Evolutionary conservation across 2,329 filamentous ascomycete genomes (phyloP), one percentile per base, ranked within the genome.

Genomic region (Fonsecaea erecta): DNA sequence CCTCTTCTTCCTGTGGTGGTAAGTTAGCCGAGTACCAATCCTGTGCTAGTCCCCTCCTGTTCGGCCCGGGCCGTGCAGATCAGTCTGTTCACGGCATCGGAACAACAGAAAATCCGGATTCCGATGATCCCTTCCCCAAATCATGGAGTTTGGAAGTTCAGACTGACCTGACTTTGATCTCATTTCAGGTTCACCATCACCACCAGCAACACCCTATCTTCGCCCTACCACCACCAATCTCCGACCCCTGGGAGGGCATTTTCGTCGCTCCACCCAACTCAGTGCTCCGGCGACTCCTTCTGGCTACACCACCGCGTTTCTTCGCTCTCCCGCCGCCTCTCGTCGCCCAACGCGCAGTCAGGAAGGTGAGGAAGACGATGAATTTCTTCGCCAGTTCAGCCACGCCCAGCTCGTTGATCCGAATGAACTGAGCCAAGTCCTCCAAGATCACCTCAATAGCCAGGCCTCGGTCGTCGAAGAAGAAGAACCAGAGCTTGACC

Each of bases 51-150:
- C 3, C 37, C 14, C 16, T 30, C 8, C 1, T 5, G 0, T 1
- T 48, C 55, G 55, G 55, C 24, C 55, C 55, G 55, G 34, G n/a
- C 55, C 55, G 26, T 32, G 43, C 43, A 48, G 43, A 53, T 30
- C 51, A n/a, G 6, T 18, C 37, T n/a, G 2, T 35, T 18, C 30
- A 24, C 9, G 21, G n/a, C 3, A 34, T 21, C 55, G 55, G 55
- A 37, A 43, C 16, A 21, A 58, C 16, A 58, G 55, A 58, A 46
- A 48, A 32, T 58, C 55, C 55, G 55, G 12, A 2, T 30, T 12
- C 35, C 26, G 55, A 43, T 58, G 55, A 21, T 2, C 51, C 14
- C 43, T 16, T 18, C 35, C 37, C 24, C 37, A 40, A 30, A 30
- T n/a, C 37, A 5, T 40, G 37, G 37, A 34, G 32, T 34, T 34